Percentiles rank a stretch among this genome's conserved stretches.
phyloP scores from a whole-genome alignment of 441 rosid genomes.

The Erodium trifolium region DNA sequence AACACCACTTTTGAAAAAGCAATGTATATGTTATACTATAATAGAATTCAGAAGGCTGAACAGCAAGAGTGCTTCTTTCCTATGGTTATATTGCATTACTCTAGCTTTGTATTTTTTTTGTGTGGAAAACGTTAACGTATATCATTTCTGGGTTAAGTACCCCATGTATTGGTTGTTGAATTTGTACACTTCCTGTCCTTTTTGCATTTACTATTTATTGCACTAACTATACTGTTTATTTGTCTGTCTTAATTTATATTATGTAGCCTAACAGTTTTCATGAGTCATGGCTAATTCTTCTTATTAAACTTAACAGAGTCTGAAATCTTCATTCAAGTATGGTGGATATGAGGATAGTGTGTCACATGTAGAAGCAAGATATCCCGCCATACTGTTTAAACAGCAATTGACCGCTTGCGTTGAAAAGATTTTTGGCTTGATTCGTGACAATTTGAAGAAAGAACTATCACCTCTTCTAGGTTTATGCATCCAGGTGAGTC shows the following conservation, averaged over 20 bases:
- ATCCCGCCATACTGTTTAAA: constrained; percentile 86
- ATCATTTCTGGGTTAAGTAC: not conserved
- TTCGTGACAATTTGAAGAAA: constrained; percentile 92
- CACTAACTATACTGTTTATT: not conserved
- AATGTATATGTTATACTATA: too few relatives aligned
- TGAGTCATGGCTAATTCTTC: not conserved
- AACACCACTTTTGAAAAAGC: too few relatives aligned
- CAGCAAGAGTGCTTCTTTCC: not conserved
- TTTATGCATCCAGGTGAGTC: constrained; percentile 79
- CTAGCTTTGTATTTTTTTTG: not conserved
- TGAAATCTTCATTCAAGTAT: constrained; percentile 75
- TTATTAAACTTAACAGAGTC: constrained; percentile 39
- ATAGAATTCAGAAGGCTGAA: not conserved
- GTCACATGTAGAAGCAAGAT: constrained; percentile 86
- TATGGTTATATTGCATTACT: not conserved
- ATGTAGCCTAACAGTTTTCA: not conserved
- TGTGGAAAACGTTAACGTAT: not conserved
- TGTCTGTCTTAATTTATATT: not conserved
- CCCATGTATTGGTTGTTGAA: not conserved
- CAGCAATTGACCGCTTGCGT: constrained; percentile 97
- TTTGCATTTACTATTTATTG: not conserved
- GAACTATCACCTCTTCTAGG: constrained; percentile 80
- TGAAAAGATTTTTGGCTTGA: constrained; percentile 95
- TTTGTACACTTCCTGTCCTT: not conserved
- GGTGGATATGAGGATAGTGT: constrained; percentile 65